phyloP scores from a whole-genome alignment of 352 stramenopile species.

The Blastocystis sp. region DNA sequence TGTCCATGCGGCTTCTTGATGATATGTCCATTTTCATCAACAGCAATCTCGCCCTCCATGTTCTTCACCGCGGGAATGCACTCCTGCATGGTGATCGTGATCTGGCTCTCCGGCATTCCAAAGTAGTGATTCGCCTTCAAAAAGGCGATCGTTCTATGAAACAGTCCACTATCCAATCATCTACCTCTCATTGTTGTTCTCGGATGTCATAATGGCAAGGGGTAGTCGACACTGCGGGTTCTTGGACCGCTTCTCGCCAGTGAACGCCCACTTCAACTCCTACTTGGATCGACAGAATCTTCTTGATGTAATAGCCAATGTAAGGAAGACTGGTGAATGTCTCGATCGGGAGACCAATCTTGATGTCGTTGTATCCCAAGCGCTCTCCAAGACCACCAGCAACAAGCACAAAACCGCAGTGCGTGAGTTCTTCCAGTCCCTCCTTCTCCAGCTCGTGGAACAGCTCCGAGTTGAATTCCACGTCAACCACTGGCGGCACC shows the following conservation, averaged over 20 bases:
- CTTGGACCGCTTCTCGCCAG: not conserved
- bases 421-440: conserved; percentile 74
- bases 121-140: conserved; percentile 87
- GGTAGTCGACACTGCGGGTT: conserved; percentile 76
- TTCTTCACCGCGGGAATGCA: conserved; percentile 86
- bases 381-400: conserved; percentile 92
- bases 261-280: conserved; percentile 71
- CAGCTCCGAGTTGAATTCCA: conserved; percentile 77
- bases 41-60: conserved; percentile 80
- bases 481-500: conserved; percentile 28
- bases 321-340: conserved; percentile 84
- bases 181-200: conserved; percentile 84
- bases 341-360: conserved; percentile 90
- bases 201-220: conserved; percentile 94
- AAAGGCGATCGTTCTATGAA: conserved; percentile 79
- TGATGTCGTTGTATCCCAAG: conserved; percentile 91
- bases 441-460: conserved; percentile 77
- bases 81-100: conserved; percentile 94
- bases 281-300: conserved; percentile 86
- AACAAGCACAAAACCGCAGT: conserved; percentile 90
- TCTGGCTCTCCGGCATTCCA: conserved; percentile 83
- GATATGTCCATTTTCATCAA: conserved; percentile 75
- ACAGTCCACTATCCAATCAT: not conserved
- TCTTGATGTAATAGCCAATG: conserved; percentile 87
- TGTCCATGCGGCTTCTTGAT: conserved; percentile 92